Conservation (phyloP, 1,284 basidiomycete genomes). For the Microbotryomycetes sp. region DNA sequence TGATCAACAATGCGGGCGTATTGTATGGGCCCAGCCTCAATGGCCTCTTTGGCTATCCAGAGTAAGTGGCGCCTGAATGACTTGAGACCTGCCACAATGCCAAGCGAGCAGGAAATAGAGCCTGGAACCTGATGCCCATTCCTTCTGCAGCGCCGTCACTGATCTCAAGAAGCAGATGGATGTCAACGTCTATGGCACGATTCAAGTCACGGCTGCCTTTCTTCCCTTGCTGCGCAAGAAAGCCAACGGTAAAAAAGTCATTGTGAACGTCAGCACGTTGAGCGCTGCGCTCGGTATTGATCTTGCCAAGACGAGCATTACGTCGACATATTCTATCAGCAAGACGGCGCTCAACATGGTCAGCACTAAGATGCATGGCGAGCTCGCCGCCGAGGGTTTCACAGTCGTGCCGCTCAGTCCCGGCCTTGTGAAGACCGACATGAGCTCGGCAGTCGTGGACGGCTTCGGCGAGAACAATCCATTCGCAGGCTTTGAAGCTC, state of each 20-base stretch:
- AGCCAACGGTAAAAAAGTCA: not conserved
- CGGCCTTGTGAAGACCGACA: not conserved
- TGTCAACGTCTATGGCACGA: not conserved
- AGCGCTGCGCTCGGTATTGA: not conserved
- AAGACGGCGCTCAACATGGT: not conserved
- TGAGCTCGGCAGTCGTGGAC: not conserved
- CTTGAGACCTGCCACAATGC: not conserved
- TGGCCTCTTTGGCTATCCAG: not conserved
- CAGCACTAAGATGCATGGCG: not conserved
- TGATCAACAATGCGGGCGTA: not conserved
- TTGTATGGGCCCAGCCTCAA: not conserved
- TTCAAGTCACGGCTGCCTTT: not conserved
- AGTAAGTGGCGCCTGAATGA: not conserved
- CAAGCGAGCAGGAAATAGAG: not conserved
- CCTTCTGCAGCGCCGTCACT: not conserved
- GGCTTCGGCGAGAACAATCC: not conserved
- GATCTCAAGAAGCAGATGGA: not conserved
- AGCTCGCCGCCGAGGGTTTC: not conserved
- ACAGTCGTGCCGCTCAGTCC: not conserved
- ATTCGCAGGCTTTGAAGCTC: not conserved
- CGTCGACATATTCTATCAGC: not conserved
- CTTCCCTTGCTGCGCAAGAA: not conserved
- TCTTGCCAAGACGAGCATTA: not conserved
- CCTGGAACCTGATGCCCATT: too few relatives aligned
- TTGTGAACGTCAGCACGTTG: not conserved